Evolutionary conservation across 2,329 filamentous ascomycete genomes (phyloP).

Genomic region (Verticillium alfalfae): DNA sequence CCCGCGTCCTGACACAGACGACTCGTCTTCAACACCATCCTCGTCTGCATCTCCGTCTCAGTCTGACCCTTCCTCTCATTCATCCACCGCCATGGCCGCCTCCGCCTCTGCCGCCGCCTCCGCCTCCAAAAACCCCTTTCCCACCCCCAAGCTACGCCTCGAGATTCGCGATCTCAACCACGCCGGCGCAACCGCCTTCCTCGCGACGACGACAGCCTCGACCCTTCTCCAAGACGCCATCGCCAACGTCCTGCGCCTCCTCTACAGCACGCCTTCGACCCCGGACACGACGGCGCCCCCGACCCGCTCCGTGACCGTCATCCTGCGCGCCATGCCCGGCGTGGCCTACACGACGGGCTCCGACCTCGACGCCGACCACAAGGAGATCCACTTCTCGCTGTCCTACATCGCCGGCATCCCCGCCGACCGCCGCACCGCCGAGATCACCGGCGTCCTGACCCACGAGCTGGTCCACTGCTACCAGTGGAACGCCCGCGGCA

Average conservation of each 20-base stretch:
- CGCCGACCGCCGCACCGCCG: slow-evolving; percentile 37
- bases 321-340: slow-evolving; percentile 73
- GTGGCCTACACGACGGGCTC: slow-evolving; percentile 84
- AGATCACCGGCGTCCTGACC: slow-evolving; percentile 78
- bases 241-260: slow-evolving; percentile 60
- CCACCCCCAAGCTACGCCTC: slow-evolving; percentile 52
- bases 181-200: slow-evolving; percentile 60
- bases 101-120: neutral
- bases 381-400: slow-evolving; percentile 86
- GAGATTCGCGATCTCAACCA: slow-evolving; percentile 54
- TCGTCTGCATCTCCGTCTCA: neutral
- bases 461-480: slow-evolving; percentile 96
- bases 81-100: too few species aligned
- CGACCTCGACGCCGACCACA: slow-evolving; percentile 78
- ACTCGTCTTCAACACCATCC: neutral
- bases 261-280: slow-evolving; percentile 55
- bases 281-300: slow-evolving; percentile 40
- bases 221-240: slow-evolving; percentile 59
- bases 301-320: slow-evolving; percentile 81
- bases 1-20: slow-evolving; percentile 3
- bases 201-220: slow-evolving; percentile 58
- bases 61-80: too few species aligned
- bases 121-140: slow-evolving; percentile 21
- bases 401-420: slow-evolving; percentile 59
- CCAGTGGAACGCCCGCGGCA: slow-evolving; percentile 65